Evolutionary conservation across 352 stramenopile species (phyloP), one percentile per base, ranked within the genome.

Genomic region (Pythium aristosporum): DNA sequence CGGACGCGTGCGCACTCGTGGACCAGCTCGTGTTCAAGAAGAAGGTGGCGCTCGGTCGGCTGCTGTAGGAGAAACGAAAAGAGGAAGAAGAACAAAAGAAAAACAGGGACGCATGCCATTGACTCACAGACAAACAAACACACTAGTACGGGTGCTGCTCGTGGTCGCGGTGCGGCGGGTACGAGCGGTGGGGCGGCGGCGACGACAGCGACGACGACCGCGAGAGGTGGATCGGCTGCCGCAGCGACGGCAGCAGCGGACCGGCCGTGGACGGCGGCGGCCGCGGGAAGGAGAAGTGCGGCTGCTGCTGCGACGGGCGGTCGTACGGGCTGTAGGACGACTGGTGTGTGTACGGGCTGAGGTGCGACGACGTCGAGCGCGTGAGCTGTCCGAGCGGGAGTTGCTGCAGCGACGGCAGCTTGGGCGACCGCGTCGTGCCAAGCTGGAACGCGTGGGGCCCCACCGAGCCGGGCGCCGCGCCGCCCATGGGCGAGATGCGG

Each of bases 1-100:
- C 83, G 1, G 85, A 94, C 59, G 85, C 81, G 9, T 90, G 77
- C 34, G 79, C 85, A 25, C 72, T 92, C 15, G 56, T 67, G 39
- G 75, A 89, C 34, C 68, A 86, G 25, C 56, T 87, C 23, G 67
- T 86, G 12, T 80, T 87, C 42, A 85, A 76, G 49, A 79, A 80
- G 25, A 86, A 77, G 18, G 34, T 7, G 34, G 34, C 47, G 13
- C 20, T 63, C 13, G 13, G 5, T 28, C 57, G 57, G 13, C 15
- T 63, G n/a, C 44, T 63, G 3, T 63, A 30, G 25, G 3, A 2
- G 21, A 62, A 47, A 34, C 8, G 20, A 46, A 47, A 20, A n/a
- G n/a, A n/a, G n/a, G n/a, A 30, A 37, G 9, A 30, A 30, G 1
- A 30, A 30, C 25, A 30, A 30, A 5, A 30, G 25, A 30, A 30